Evolutionary conservation across 2,329 filamentous ascomycete species (phyloP), one percentile per base, ranked within the genome.

Genomic region (Ascochyta lentis): DNA sequence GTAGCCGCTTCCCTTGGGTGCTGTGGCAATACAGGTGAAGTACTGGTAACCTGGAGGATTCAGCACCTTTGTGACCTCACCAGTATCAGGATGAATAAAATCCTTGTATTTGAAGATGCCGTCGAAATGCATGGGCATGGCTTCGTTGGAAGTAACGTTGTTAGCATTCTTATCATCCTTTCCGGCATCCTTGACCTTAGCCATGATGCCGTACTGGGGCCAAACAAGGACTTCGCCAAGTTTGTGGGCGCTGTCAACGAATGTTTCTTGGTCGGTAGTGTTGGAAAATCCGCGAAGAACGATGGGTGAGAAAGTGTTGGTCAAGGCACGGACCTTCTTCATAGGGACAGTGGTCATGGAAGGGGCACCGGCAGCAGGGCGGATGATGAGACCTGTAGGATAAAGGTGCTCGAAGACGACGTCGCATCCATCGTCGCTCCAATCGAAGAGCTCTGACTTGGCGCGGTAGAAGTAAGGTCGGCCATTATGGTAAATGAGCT

Each of bases 101-200:
- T 80, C 80, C 9, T 76, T 74, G 0, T 81, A 80, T 63, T 84
- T 85, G 74, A 85, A 86, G 26, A 85, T 69, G 0, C 83, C 84
- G 45, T 86, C 83, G 34, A 79, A 86, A 59, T 86, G 83, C 56
- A 59, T 83, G 0, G 84, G 83, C 82, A 85, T 84, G 58, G 80
- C 79, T 54, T 68, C 66, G 23, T 60, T 76, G 0, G 80, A 83
- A 2, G 83, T 74, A 3, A 85, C 81, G 37, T 84, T 84, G 58
- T 84, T 85, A 19, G 80, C 68, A 0, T 79, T 77, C 10, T 75
- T 70, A 0, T 77, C 76, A 6, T 80, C 74, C 1, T 69, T 78
- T 52, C 81, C 83, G 10, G 82, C 82, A 49, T 87, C 84, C 60
- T 86, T 85, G 0, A 87, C 84, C 50, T 85, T 83, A 3, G 85